phyloP scores from a whole-genome alignment of 2,329 filamentous ascomycete species.

The Claviceps sp. region DNA sequence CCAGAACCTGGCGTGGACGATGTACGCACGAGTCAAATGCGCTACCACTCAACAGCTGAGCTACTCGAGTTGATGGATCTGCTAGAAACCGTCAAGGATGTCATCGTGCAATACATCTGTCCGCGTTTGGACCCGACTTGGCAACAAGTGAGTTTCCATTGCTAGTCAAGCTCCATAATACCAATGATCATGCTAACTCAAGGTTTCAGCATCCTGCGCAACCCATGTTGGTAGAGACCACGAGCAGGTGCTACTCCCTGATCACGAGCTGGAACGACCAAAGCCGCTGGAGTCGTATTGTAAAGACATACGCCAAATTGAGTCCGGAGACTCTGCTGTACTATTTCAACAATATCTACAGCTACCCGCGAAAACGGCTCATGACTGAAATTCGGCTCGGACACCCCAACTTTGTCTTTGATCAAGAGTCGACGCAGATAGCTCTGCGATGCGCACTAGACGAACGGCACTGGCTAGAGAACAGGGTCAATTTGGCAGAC shows the following conservation, averaged over 20 bases:
- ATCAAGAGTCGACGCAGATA: constrained; percentile 30
- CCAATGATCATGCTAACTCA: neutral
- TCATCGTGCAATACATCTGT: constrained; percentile 32
- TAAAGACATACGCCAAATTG: constrained; percentile 36
- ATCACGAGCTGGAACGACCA: constrained; percentile 22
- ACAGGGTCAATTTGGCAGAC: constrained; percentile 18
- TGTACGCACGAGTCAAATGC: constrained; percentile 28
- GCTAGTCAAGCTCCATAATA: neutral
- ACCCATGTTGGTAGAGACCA: constrained; percentile 12
- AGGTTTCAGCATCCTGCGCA: constrained; percentile 10
- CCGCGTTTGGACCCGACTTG: constrained; percentile 28
- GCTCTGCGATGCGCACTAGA: constrained; percentile 24
- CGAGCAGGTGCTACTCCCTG: constrained; percentile 18
- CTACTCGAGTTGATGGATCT: constrained; percentile 32
- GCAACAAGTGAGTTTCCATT: constrained; percentile 17
- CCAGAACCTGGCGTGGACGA: constrained; percentile 27
- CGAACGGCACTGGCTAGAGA: constrained; percentile 22
- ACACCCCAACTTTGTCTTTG: constrained; percentile 29
- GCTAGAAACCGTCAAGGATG: constrained; percentile 29
- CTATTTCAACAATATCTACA: constrained; percentile 32
- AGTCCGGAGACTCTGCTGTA: constrained; percentile 35
- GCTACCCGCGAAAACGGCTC: constrained; percentile 31
- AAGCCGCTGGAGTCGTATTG: constrained; percentile 24
- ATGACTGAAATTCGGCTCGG: constrained; percentile 26
- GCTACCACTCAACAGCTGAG: constrained; percentile 29